Evolutionary conservation across 352 stramenopile species (phyloP).

Genomic region (Paralagenidium karlingii): DNA sequence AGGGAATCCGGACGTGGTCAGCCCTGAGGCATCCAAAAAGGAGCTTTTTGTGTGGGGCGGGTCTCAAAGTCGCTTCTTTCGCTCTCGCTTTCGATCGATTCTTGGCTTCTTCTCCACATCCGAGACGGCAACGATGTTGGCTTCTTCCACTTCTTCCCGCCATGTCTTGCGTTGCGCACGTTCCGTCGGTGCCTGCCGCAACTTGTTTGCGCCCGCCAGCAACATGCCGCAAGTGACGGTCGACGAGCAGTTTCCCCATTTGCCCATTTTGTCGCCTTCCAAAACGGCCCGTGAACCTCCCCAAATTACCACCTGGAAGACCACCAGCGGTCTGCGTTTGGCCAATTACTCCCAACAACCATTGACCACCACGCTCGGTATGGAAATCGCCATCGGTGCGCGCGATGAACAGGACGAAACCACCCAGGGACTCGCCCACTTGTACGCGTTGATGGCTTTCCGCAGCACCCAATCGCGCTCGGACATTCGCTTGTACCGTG

Average conservation of each 20-base stretch:
- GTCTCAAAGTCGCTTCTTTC: too few species aligned
- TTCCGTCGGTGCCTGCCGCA: too few species aligned
- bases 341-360: conserved; percentile 31
- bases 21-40: too few species aligned
- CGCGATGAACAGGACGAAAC: conserved; percentile 58
- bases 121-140: too few species aligned
- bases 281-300: conserved; percentile 22
- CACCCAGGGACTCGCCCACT: conserved; percentile 57
- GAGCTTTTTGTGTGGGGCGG: too few species aligned
- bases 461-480: conserved; percentile 53
- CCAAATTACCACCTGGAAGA: conserved; percentile 16
- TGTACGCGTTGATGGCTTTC: conserved; percentile 79
- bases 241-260: conserved; percentile 44
- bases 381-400: conserved; percentile 44
- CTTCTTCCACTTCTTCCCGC: too few species aligned
- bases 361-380: conserved; percentile 41
- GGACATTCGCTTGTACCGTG: conserved; percentile 69
- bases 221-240: conserved; percentile 39
- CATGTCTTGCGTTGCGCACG: too few species aligned
- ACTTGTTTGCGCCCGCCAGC: too few species aligned
- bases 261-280: conserved; percentile 21
- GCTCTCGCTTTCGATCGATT: too few species aligned
- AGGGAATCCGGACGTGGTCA: too few species aligned
- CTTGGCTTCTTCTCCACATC: too few species aligned
- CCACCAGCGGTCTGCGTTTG: conserved; percentile 34